A percentile compares a stretch with the other conserved stretches of the same genome.
phyloP scores from a whole-genome alignment of 208 protist species.

The Trypanosoma boissoni region DNA sequence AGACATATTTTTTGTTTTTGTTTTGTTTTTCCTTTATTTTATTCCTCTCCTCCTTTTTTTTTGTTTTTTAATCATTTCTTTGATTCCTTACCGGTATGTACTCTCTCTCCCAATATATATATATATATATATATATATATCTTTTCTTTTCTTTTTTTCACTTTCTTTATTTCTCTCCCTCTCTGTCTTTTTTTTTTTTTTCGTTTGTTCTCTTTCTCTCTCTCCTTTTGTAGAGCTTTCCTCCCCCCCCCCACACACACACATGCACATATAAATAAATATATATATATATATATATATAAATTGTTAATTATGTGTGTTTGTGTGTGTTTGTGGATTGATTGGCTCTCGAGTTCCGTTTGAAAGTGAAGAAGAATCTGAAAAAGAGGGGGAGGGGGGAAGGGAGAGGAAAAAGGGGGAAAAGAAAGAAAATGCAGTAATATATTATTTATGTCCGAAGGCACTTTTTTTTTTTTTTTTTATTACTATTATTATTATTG shows the following conservation, averaged over 20 bases:
- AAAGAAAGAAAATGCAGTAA: neutral
- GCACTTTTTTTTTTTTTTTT: slow-evolving; percentile 22
- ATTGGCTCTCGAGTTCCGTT: too few species aligned
- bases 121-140: neutral
- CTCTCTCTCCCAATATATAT: too few species aligned
- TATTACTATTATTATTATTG: slow-evolving; percentile 5
- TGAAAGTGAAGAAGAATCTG: neutral
- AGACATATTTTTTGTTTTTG: slow-evolving; percentile 2
- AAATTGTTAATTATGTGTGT: too few species aligned
- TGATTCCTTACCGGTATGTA: too few species aligned
- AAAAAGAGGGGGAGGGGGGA: neutral
- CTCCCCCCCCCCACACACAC: too few species aligned
- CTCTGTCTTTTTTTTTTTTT: neutral
- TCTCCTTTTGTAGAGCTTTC: neutral
- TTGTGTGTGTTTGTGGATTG: too few species aligned
- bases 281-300: too few species aligned
- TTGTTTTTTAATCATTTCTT: neutral
- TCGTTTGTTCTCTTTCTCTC: neutral
- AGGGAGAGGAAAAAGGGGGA: neutral
- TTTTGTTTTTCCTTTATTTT: slow-evolving; percentile 13
- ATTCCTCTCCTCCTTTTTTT: neutral
- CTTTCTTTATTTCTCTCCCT: neutral
- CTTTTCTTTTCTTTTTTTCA: neutral
- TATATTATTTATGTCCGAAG: neutral
- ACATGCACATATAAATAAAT: too few species aligned